Percentiles rank a stretch among this genome's conserved stretches.
Evolutionary conservation across 768 basidiomycete genomes (phyloP).

Genomic region (Lepiota brunneoincarnata): DNA sequence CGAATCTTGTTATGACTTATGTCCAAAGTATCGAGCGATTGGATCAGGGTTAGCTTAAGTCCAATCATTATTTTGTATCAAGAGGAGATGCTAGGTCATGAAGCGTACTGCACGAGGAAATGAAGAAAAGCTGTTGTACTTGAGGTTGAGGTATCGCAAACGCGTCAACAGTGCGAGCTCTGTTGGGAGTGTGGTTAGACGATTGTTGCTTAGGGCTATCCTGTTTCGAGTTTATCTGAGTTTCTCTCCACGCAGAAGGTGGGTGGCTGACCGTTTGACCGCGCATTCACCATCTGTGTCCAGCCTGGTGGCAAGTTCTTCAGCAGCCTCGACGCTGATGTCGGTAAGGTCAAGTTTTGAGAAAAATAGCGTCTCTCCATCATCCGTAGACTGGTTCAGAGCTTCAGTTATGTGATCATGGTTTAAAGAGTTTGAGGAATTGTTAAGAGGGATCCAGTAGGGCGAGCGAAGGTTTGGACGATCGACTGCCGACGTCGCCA

Average conservation of each 20-base stretch:
- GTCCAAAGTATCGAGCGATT: conserved; percentile 90
- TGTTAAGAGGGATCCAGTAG: conserved; percentile 7
- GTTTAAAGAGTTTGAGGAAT: conserved; percentile 37
- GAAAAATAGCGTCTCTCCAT: conserved; percentile 81
- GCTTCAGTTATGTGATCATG: conserved; percentile 65
- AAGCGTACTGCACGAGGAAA: conserved; percentile 85
- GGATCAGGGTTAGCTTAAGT: conserved; percentile 74
- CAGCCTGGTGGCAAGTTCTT: conserved; percentile 64
- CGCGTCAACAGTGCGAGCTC: conserved; percentile 70
- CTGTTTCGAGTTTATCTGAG: conserved; percentile 35
- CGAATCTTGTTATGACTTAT: conserved; percentile 90
- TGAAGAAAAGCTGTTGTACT: conserved; percentile 74
- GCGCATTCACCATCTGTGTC: conserved; percentile 46
- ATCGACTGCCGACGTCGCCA: conserved; percentile 6
- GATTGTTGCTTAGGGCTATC: conserved; percentile 85
- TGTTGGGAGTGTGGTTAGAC: conserved; percentile 71
- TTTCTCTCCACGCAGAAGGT: not conserved
- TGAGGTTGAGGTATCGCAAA: conserved; percentile 84
- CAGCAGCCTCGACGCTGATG: conserved; percentile 70
- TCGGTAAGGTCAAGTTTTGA: conserved; percentile 77
- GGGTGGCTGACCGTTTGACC: conserved; percentile 52
- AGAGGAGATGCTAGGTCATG: not conserved
- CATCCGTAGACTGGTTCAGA: conserved; percentile 63
- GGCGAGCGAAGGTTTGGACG: conserved; percentile 9
- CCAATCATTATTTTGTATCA: conserved; percentile 11